Percentiles rank a stretch among this genome's conserved stretches.
These are phyloP conservation scores for Verbascum thapsus DNA, from an alignment of 257 asterid species.

Conservation along the genomic window DNA sequence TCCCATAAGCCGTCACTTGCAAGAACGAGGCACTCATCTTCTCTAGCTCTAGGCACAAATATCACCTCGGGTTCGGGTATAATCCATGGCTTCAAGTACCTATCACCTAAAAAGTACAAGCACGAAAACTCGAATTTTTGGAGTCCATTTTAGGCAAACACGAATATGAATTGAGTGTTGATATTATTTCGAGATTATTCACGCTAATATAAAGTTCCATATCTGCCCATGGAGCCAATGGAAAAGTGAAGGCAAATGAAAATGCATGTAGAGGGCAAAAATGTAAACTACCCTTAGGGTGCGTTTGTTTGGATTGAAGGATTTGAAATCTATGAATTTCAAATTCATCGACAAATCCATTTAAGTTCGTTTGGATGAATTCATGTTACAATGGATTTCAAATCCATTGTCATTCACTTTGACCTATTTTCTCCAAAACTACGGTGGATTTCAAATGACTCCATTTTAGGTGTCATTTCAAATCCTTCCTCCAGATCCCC, in stretches of 20 bases:
- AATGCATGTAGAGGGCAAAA: background rate
- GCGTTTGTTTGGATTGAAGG: background rate
- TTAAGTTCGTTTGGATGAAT: too few species aligned
- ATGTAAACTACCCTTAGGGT: too few species aligned
- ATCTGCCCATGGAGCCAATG: slow-evolving; percentile 4
- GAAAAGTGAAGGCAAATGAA: slow-evolving; percentile 13
- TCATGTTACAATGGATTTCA: too few species aligned
- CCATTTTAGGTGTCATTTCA: too few species aligned
- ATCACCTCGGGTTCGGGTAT: slow-evolving; percentile 15
- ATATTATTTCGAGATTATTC: background rate
- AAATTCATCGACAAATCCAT: too few species aligned
- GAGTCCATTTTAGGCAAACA: background rate
- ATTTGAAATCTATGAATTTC: too few species aligned
- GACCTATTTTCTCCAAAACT: too few species aligned
- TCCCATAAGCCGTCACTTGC: slow-evolving; percentile 23
- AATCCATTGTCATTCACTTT: too few species aligned
- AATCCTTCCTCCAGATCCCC: too few species aligned
- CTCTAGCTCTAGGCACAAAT: background rate
- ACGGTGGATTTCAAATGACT: too few species aligned
- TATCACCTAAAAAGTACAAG: slow-evolving; percentile 11
- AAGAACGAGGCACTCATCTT: slow-evolving; percentile 19
- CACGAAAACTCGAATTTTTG: background rate
- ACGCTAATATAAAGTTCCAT: background rate
- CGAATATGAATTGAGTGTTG: too few species aligned
- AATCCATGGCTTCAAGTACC: slow-evolving; percentile 18